These are phyloP conservation scores for Dendryphion nanum DNA, from an alignment of 2,329 filamentous ascomycete genomes.

Conservation along the genomic window DNA sequence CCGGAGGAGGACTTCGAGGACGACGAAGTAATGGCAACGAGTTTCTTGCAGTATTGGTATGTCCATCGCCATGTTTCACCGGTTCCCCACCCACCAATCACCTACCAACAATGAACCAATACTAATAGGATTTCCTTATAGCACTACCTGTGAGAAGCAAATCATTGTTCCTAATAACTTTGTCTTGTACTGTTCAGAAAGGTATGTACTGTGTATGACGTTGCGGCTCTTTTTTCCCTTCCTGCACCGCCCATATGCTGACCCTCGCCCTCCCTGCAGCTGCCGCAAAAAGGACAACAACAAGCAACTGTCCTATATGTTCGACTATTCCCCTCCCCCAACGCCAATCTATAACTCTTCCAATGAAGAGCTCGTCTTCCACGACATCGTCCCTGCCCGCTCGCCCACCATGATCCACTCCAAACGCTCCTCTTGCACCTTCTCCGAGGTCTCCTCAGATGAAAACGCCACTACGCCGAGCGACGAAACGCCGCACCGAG, in stretches of 20 bases:
- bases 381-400: slow-evolving; percentile 48
- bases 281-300: slow-evolving; percentile 48
- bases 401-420: slow-evolving; percentile 44
- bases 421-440: slow-evolving; percentile 40
- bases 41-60: slow-evolving; percentile 55
- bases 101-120: not conserved
- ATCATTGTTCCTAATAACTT: slow-evolving; percentile 61
- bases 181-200: slow-evolving; percentile 64
- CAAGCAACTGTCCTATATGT: slow-evolving; percentile 30
- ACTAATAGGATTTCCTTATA: slow-evolving; percentile 24
- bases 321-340: slow-evolving; percentile 35
- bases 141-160: slow-evolving; percentile 65
- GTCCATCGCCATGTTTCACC: slow-evolving; percentile 12
- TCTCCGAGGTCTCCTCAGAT: slow-evolving; percentile 44
- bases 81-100: not conserved
- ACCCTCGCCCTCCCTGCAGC: slow-evolving; percentile 26
- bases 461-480: slow-evolving; percentile 22
- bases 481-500: slow-evolving; percentile 24
- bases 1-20: slow-evolving; percentile 40
- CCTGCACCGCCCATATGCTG: not conserved
- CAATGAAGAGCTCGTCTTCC: slow-evolving; percentile 38
- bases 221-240: not conserved
- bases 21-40: slow-evolving; percentile 51
- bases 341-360: slow-evolving; percentile 38
- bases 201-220: slow-evolving; percentile 44